Evolutionary conservation across 345 rosid genomes (phyloP), one percentile per base, ranked within the genome.

Genomic region (Stellera chamaejasme): DNA sequence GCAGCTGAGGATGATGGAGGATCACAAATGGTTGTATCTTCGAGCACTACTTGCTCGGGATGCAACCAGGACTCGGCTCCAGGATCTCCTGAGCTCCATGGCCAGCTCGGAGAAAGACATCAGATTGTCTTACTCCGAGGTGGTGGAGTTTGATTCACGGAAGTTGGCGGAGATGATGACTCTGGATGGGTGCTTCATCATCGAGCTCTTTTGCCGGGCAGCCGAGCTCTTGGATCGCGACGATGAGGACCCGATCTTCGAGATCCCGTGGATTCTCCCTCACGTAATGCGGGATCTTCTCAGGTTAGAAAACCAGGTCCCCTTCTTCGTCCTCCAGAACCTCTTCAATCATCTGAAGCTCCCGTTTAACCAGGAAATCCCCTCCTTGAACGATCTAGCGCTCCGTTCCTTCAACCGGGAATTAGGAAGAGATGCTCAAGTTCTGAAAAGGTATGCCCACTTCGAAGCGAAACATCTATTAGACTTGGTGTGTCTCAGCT

Each of bases 181-280:
- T 46, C 78, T 80, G 9, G 85, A 83, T 46, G 77, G 86, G 11
- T 84, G 91, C 50, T 84, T 84, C 57, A 68, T 84, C 42, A 72
- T 84, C 48, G 78, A 76, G 56, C 54, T 84, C 43, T 77, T 81
- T 53, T 56, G 78, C 45, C 72, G 73, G 15, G 83, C 79, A 13
- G 78, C 77, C 0, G 43, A 73, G 11, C 26, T 76, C 10, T 69
- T 75, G 3, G 52, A 52, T 2, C 16, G 65, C 7, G 70, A 79
- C 54, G 36, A 13, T 9, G 75, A 77, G 27, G 91, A 84, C 43
- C 87, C 87, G 0, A 58, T 79, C 5, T 67, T 79, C 66, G 69
- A 66, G 11, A 62, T 79, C 70, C 55, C 79, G 12, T 79, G 87
- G 87, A 51, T 84, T 11, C 66, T 76, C 10, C 73, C 74, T 0